Conservation (phyloP, 169 alveolate species). For the Eimeria zaria region DNA sequence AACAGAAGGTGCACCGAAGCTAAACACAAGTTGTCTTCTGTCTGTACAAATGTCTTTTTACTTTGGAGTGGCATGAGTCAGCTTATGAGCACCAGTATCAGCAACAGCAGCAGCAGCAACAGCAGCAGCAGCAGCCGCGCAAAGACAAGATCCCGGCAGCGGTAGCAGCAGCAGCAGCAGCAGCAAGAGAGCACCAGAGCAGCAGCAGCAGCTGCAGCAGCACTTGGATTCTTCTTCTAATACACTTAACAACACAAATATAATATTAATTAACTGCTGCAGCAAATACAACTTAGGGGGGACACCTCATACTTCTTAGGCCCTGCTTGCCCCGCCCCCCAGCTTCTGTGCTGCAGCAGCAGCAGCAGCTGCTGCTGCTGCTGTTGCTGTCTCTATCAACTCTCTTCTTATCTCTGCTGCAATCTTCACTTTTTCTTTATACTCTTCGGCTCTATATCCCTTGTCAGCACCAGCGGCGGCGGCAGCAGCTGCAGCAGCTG, state of each 20-base stretch:
- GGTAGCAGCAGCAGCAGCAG: slow-evolving; percentile 4
- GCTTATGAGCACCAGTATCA: no score
- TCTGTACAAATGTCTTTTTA: background rate
- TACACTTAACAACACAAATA: background rate
- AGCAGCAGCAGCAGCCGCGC: slow-evolving; percentile 9
- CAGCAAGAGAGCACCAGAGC: no score
- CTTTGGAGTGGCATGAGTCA: background rate
- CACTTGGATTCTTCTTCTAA: background rate
- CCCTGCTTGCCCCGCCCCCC: slow-evolving; percentile 53
- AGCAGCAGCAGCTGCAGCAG: slow-evolving; percentile 20
- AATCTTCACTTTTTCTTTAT: background rate
- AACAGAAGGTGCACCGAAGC: background rate
- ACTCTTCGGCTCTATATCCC: background rate
- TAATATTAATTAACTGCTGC: background rate
- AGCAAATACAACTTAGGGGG: background rate
- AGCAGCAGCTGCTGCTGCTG: background rate
- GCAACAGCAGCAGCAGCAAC: slow-evolving; percentile 41
- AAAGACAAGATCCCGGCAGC: slow-evolving; percentile 14
- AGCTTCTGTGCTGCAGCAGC: slow-evolving; percentile 11
- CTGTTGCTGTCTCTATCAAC: background rate
- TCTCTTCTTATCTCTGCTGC: background rate
- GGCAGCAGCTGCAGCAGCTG: slow-evolving; percentile 41
- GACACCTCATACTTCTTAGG: background rate
- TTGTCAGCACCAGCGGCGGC: background rate
- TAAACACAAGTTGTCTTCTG: slow-evolving; percentile 11